phyloP scores from a whole-genome alignment of 495 filamentous ascomycete genomes.

The Pyrenula aspistea region DNA sequence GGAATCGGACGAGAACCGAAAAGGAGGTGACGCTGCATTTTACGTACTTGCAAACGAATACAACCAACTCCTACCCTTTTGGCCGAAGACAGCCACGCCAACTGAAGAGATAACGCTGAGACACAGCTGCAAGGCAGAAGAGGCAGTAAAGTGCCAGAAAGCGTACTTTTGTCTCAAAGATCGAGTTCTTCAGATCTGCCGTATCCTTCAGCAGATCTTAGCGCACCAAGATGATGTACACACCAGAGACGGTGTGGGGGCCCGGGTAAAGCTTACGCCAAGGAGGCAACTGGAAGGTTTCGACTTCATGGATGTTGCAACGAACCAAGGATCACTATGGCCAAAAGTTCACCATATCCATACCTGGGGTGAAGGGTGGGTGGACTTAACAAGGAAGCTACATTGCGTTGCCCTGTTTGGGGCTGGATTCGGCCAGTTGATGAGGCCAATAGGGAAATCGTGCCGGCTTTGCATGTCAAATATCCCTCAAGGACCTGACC shows the following conservation, averaged over 20 bases:
- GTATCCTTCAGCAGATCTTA: not conserved
- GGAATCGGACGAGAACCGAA: constrained; percentile 2
- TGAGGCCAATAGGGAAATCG: constrained; percentile 6
- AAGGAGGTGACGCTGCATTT: not conserved
- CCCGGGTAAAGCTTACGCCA: constrained; percentile 2
- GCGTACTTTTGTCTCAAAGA: constrained; percentile 9
- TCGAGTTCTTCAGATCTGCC: constrained; percentile 9
- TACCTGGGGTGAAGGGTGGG: constrained; percentile 10
- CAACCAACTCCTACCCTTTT: not conserved
- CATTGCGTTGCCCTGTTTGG: constrained; percentile 19
- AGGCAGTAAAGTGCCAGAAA: constrained; percentile 1
- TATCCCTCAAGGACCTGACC: constrained; percentile 12
- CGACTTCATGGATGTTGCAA: constrained; percentile 14
- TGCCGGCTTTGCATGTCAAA: constrained; percentile 7
- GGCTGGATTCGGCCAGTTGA: constrained; percentile 19
- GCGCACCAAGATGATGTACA: constrained; percentile 2
- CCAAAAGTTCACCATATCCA: not conserved
- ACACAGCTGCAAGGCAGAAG: constrained; percentile 1
- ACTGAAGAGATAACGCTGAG: constrained; percentile 1
- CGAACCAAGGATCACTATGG: constrained; percentile 1
- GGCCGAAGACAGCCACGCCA: not conserved
- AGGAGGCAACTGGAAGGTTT: constrained; percentile 14
- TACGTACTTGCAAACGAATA: not conserved
- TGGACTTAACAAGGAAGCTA: constrained; percentile 15
- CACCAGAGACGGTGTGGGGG: constrained; percentile 2